These are phyloP conservation scores for Aspergillus cristatus DNA, from an alignment of 495 filamentous ascomycete species.

Conservation along the genomic window DNA sequence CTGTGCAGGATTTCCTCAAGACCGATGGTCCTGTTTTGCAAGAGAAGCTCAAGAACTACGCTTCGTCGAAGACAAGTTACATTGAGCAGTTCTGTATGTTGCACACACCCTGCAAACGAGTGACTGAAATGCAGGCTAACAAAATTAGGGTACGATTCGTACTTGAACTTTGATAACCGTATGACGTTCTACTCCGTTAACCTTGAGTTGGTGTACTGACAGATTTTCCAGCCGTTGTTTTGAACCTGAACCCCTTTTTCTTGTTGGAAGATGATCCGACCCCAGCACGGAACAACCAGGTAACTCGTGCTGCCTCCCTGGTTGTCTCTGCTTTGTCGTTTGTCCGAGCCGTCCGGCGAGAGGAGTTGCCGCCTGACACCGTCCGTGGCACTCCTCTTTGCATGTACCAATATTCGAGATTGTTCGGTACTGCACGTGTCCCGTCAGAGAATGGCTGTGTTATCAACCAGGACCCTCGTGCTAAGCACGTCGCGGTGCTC, in stretches of 20 bases:
- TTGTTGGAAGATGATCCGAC: slow-evolving; percentile 96
- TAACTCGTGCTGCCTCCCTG: slow-evolving; percentile 87
- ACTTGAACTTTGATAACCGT: slow-evolving; percentile 94
- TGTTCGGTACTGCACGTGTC: slow-evolving; percentile 92
- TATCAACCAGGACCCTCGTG: slow-evolving; percentile 82
- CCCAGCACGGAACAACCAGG: slow-evolving; percentile 89
- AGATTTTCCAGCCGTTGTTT: slow-evolving; percentile 65
- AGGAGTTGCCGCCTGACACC: slow-evolving; percentile 87
- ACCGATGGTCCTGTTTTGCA: slow-evolving; percentile 79
- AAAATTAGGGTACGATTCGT: slow-evolving; percentile 88
- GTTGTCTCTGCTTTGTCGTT: slow-evolving; percentile 86
- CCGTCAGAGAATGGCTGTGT: slow-evolving; percentile 93
- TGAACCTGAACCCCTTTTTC: slow-evolving; percentile 98
- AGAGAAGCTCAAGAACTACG: slow-evolving; percentile 85
- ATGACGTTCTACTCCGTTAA: slow-evolving; percentile 12
- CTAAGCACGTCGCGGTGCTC: slow-evolving; percentile 88
- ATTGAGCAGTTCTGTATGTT: slow-evolving; percentile 97
- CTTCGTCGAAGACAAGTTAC: slow-evolving; percentile 86
- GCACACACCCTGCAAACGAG: neutral
- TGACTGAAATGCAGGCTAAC: slow-evolving; percentile 1
- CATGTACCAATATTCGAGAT: slow-evolving; percentile 96
- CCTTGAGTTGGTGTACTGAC: slow-evolving; percentile 1
- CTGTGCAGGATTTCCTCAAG: slow-evolving; percentile 78
- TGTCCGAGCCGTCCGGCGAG: slow-evolving; percentile 83
- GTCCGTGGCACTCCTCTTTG: slow-evolving; percentile 72